Evolutionary conservation across 768 basidiomycete species (phyloP), one percentile per base, ranked within the genome.

Genomic region (Termitomyces titanicus): DNA sequence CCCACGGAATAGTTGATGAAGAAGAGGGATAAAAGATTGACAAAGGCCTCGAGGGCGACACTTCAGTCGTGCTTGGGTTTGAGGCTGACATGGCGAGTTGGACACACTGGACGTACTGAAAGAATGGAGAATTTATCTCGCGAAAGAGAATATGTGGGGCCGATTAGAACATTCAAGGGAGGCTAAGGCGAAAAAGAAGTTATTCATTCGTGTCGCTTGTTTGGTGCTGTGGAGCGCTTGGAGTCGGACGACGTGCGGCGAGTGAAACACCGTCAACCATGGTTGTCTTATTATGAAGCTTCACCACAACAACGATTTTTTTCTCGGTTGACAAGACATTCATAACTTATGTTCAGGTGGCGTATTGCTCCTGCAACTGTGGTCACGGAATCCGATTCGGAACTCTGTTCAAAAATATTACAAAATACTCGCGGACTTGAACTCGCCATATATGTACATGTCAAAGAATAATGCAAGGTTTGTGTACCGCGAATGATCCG

Each of bases 21-120:
- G 48, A 49, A 49, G 48, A 48, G 10, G 47, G 47, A 37, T 37
- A 37, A 37, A 48, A 49, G 24, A 49, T 27, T 37, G 48, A 27
- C 48, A 49, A 37, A n/a, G 24, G 24, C 24, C 35, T 49, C n/a
- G 48, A 37, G 25, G 48, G 12, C 8, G 48, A 18, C 12, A 25
- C 18, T 38, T 49, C 35, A 49, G 48, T 49, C 35, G 48, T 24
- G 24, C 35, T 22, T 0, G 35, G 37, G 35, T 13, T 18, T 38
- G 24, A 25, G 13, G 5, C 34, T 35, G 11, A 11, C 47, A 22
- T 49, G n/a, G 45, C 27, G 35, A 35, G 25, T 37, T 49, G 24
- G 48, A 38, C 35, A 48, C 35, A 49, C 48, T 35, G 24, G 11
- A 37, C 5, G 25, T 38, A 22, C 47, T 10, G n/a, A 27, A n/a